phyloP scores from a whole-genome alignment of 352 stramenopile species.

The Phytophthora syringae region DNA sequence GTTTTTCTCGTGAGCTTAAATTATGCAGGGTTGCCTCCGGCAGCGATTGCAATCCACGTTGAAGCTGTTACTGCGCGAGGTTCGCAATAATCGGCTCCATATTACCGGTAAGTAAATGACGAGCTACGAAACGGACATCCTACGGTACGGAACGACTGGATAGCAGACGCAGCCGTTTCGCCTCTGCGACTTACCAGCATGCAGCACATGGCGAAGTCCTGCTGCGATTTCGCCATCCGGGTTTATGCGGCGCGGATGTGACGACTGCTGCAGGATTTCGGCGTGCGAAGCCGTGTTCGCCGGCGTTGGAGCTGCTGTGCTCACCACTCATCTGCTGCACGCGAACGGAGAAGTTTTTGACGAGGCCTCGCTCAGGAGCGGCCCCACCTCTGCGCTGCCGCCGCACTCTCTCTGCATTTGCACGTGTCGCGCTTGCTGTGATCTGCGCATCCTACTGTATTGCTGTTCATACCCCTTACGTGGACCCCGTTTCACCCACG shows the following conservation, averaged over 20 bases:
- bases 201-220: too few species aligned
- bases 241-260: neutral
- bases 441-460: conserved; percentile 17
- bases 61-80: conserved; percentile 2
- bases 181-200: too few species aligned
- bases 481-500: conserved; percentile 4
- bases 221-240: too few species aligned
- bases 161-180: conserved; percentile 2
- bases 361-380: conserved; percentile 17
- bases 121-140: conserved; percentile 3
- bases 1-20: neutral
- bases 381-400: conserved; percentile 14
- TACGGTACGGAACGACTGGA: conserved; percentile 25
- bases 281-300: conserved; percentile 29
- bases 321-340: conserved; percentile 22
- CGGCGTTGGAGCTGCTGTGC: neutral
- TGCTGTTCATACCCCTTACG: conserved; percentile 18
- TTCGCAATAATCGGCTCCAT: neutral
- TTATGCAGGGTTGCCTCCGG: neutral
- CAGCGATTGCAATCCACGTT: conserved; percentile 2
- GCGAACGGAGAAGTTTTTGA: conserved; percentile 1
- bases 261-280: too few species aligned
- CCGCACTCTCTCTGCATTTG: conserved; percentile 33
- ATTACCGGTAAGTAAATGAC: too few species aligned
- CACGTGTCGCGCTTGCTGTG: conserved; percentile 11